phyloP scores from a whole-genome alignment of 2,329 filamentous ascomycete genomes.

The Zasmidium angulare region DNA sequence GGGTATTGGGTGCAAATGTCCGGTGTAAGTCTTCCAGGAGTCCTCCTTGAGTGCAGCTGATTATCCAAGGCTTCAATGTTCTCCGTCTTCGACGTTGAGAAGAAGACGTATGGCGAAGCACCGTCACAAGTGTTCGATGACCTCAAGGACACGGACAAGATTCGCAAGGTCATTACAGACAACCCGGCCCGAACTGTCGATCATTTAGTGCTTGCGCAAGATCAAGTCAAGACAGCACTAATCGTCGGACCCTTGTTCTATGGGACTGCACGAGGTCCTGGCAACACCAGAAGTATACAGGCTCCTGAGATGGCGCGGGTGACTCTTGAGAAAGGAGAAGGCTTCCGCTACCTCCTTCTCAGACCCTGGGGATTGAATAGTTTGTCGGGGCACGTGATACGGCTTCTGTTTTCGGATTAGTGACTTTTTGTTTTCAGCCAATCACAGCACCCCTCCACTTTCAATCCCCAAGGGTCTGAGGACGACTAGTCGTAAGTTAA shows the following conservation, averaged over 20 bases:
- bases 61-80: slow-evolving; percentile 46
- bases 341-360: no score
- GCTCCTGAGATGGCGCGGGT: slow-evolving; percentile 52
- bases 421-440: not conserved
- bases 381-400: not conserved
- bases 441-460: not conserved
- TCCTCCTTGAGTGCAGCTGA: not conserved
- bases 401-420: not conserved
- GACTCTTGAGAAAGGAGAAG: slow-evolving; percentile 50
- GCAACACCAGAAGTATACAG: slow-evolving; percentile 56
- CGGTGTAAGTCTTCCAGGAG: slow-evolving; percentile 36
- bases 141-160: slow-evolving; percentile 9
- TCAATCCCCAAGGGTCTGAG: not conserved
- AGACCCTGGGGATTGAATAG: not conserved
- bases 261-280: slow-evolving; percentile 51
- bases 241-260: slow-evolving; percentile 66
- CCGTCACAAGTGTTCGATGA: slow-evolving; percentile 56
- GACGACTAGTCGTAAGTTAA: not conserved
- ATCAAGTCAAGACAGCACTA: slow-evolving; percentile 58
- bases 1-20: slow-evolving; percentile 48
- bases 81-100: slow-evolving; percentile 47
- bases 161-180: slow-evolving; percentile 1
- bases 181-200: slow-evolving; percentile 58
- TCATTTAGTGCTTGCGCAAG: slow-evolving; percentile 57
- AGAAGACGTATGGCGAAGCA: slow-evolving; percentile 45